Conservation (phyloP, 257 asterid genomes). For the Solanum sparsipilum region DNA sequence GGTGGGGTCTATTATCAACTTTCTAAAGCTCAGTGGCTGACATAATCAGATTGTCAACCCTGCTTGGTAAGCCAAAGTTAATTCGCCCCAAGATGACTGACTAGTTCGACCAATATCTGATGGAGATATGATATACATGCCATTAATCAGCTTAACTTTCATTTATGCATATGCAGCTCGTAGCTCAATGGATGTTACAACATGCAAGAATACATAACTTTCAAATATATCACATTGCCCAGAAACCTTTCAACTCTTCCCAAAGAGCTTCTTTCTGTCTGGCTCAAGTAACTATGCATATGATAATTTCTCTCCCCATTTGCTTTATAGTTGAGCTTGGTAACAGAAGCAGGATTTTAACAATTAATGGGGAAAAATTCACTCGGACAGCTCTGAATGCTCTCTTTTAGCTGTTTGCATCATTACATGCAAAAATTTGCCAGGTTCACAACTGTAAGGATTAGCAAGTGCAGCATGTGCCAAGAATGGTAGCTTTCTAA, state of each 20-base stretch:
- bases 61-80: background rate
- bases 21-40: background rate
- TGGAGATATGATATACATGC: background rate
- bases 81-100: background rate
- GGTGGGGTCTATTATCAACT: background rate
- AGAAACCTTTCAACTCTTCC: background rate
- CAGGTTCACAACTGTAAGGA: conserved; percentile 49
- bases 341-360: background rate
- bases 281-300: background rate
- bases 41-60: background rate
- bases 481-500: conserved; percentile 91
- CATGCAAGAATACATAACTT: background rate
- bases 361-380: conserved; percentile 2
- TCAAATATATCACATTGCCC: background rate
- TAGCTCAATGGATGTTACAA: background rate
- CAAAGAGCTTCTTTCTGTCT: background rate
- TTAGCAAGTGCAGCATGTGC: conserved; percentile 75
- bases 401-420: conserved; percentile 57
- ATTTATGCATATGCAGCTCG: background rate
- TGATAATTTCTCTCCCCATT: background rate
- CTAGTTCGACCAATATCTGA: background rate
- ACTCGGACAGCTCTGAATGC: conserved; percentile 56
- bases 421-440: conserved; percentile 59
- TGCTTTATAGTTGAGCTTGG: background rate
- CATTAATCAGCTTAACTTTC: background rate